Evolutionary conservation across 1,284 basidiomycete species (phyloP).

Genomic region (Serendipita sp.): DNA sequence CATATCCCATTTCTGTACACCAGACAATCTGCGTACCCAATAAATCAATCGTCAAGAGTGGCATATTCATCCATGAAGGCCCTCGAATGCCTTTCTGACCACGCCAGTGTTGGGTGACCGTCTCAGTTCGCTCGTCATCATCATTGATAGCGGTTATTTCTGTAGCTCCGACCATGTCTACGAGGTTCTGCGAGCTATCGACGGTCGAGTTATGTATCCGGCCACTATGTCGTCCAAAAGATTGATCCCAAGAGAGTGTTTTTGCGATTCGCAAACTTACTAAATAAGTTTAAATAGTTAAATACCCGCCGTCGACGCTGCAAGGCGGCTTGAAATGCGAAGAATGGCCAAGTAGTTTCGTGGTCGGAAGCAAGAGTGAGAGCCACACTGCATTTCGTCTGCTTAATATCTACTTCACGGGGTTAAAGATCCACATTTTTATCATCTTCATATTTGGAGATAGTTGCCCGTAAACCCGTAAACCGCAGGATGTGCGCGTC

Average conservation of each 20-base stretch:
- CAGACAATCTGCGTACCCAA: constrained; percentile 76
- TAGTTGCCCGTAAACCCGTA: no score
- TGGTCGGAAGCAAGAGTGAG: neutral
- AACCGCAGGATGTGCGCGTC: constrained; percentile 15
- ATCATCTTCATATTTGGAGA: no score
- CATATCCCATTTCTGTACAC: constrained; percentile 87
- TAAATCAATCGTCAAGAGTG: constrained; percentile 61
- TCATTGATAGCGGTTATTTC: neutral
- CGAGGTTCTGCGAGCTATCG: neutral
- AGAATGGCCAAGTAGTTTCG: no score
- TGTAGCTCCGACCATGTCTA: neutral
- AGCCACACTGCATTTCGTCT: constrained; percentile 27
- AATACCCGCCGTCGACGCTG: no score
- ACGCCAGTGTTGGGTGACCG: neutral
- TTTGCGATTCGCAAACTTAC: neutral
- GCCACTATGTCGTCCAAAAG: neutral
- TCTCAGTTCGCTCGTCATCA: neutral
- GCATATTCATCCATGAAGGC: constrained; percentile 48
- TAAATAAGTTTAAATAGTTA: neutral
- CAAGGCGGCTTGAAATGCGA: no score
- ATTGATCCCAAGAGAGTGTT: neutral
- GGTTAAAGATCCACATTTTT: no score
- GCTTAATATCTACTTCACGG: no score
- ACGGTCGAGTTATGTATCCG: neutral
- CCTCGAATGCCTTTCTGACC: constrained; percentile 21